Evolutionary conservation across 208 protist species (phyloP).

Genomic region (Wallacemonas sp.): DNA sequence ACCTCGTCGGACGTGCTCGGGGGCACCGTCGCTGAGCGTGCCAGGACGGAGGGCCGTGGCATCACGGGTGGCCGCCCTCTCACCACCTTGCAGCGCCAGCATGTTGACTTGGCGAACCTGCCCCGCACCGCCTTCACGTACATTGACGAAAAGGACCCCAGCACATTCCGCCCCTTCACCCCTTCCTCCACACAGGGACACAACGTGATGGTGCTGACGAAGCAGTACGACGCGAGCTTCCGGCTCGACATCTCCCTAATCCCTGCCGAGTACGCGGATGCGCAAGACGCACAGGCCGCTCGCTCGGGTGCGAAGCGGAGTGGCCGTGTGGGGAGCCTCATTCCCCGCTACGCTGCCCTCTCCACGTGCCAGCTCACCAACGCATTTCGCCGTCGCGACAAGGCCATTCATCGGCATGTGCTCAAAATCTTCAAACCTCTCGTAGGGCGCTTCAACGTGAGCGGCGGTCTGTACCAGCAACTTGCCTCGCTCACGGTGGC

Average conservation of each 20-base stretch:
- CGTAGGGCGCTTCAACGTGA: slow-evolving; percentile 41
- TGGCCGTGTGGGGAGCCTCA: slow-evolving; percentile 19
- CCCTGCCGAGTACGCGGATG: slow-evolving; percentile 25
- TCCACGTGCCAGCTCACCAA: slow-evolving; percentile 82
- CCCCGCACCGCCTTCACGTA: slow-evolving; percentile 45
- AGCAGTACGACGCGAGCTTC: slow-evolving; percentile 69
- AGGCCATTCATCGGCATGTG: slow-evolving; percentile 53
- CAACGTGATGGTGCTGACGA: slow-evolving; percentile 77
- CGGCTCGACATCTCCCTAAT: slow-evolving; percentile 75
- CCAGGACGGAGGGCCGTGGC: slow-evolving; percentile 39
- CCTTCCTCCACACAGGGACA: slow-evolving; percentile 1
- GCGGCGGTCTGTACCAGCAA: slow-evolving; percentile 47
- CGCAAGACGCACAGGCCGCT: slow-evolving; percentile 9
- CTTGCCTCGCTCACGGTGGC: slow-evolving; percentile 39
- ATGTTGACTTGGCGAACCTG: slow-evolving; percentile 53
- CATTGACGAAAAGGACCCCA: slow-evolving; percentile 31
- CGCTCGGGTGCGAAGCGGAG: not conserved
- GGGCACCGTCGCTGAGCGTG: slow-evolving; percentile 36
- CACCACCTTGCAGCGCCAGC: slow-evolving; percentile 32
- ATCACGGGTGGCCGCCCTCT: slow-evolving; percentile 24
- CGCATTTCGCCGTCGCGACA: slow-evolving; percentile 65
- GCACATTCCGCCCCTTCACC: slow-evolving; percentile 26
- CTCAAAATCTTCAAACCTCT: slow-evolving; percentile 46
- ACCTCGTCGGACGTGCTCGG: slow-evolving; percentile 29
- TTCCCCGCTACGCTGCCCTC: slow-evolving; percentile 45